Percentiles rank a stretch among this genome's conserved stretches.
phyloP scores from a whole-genome alignment of 1,284 basidiomycete species.

The Malassezia caprae region DNA sequence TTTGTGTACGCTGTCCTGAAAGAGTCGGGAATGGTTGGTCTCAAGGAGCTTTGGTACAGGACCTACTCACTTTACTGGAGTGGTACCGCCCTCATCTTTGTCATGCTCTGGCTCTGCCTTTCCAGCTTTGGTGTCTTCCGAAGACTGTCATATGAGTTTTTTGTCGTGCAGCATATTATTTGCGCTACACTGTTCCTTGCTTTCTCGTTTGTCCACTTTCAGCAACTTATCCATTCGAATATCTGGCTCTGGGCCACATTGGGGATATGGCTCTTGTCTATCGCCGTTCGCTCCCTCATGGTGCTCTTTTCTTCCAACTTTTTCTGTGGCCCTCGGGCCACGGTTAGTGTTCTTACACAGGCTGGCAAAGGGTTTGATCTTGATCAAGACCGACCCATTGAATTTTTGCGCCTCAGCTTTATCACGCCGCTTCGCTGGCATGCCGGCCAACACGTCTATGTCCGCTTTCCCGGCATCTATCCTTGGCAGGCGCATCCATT shows the following conservation, averaged over 20 bases:
- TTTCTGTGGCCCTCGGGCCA: constrained; percentile 1
- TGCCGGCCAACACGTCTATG: constrained; percentile 13
- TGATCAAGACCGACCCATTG: background rate
- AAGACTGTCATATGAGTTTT: constrained; percentile 39
- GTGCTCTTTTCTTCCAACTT: constrained; percentile 6
- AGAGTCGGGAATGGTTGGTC: constrained; percentile 22
- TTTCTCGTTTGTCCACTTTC: constrained; percentile 13
- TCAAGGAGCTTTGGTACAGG: constrained; percentile 21
- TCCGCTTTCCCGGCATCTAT: constrained; percentile 8
- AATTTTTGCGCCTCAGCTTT: constrained; percentile 4
- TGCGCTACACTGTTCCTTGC: constrained; percentile 28
- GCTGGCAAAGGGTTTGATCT: background rate
- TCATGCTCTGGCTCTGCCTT: constrained; percentile 27
- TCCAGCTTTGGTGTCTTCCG: constrained; percentile 30
- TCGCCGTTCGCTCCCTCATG: background rate
- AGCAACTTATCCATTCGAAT: background rate
- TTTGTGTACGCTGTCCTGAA: constrained; percentile 32
- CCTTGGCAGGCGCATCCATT: constrained; percentile 12
- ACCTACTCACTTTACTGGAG: constrained; percentile 27
- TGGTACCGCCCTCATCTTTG: constrained; percentile 28
- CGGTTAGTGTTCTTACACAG: background rate
- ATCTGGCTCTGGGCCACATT: constrained; percentile 10
- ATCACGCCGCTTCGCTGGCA: constrained; percentile 13
- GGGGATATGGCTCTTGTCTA: constrained; percentile 13
- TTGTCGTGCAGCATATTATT: constrained; percentile 35